Conservation (phyloP, 345 rosid genomes). For the Moricandia moricandioides region DNA sequence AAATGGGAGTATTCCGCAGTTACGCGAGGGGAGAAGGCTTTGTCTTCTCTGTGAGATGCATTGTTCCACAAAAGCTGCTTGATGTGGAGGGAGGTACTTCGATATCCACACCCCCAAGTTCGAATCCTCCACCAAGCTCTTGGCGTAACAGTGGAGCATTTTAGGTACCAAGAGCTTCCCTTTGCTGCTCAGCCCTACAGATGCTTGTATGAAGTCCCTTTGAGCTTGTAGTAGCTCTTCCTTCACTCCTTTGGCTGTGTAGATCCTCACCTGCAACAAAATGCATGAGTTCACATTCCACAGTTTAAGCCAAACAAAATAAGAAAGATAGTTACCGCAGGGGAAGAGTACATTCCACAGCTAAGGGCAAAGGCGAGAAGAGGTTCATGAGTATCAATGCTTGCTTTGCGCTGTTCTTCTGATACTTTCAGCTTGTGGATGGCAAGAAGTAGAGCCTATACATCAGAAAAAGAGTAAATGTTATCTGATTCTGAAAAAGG, state of each 20-base stretch:
- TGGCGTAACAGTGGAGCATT: constrained; percentile 79
- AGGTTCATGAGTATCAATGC: constrained; percentile 60
- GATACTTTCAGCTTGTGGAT: constrained; percentile 77
- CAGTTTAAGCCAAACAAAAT: not conserved
- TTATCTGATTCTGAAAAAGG: not conserved
- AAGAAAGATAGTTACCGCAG: constrained; percentile 59
- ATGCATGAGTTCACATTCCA: not conserved
- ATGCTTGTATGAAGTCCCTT: constrained; percentile 70
- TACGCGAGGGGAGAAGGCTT: constrained; percentile 66
- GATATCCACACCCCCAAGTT: constrained; percentile 84
- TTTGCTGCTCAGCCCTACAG: constrained; percentile 81
- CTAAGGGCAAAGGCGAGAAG: constrained; percentile 77
- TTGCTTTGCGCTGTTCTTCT: constrained; percentile 68
- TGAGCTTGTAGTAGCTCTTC: constrained; percentile 85
- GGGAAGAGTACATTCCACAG: constrained; percentile 92
- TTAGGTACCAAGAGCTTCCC: constrained; percentile 88
- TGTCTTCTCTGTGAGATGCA: constrained; percentile 75
- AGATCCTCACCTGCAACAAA: constrained; percentile 63
- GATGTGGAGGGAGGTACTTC: constrained; percentile 72
- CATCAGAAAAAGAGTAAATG: constrained; percentile 8
- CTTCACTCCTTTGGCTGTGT: constrained; percentile 59
- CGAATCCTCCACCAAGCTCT: constrained; percentile 68
- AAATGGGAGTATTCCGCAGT: constrained; percentile 72
- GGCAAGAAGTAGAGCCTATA: constrained; percentile 74
- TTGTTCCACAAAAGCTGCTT: constrained; percentile 77